Evolutionary conservation across 352 stramenopile species (phyloP), one percentile per base, ranked within the genome.

Genomic region (Phytopythium montanum): DNA sequence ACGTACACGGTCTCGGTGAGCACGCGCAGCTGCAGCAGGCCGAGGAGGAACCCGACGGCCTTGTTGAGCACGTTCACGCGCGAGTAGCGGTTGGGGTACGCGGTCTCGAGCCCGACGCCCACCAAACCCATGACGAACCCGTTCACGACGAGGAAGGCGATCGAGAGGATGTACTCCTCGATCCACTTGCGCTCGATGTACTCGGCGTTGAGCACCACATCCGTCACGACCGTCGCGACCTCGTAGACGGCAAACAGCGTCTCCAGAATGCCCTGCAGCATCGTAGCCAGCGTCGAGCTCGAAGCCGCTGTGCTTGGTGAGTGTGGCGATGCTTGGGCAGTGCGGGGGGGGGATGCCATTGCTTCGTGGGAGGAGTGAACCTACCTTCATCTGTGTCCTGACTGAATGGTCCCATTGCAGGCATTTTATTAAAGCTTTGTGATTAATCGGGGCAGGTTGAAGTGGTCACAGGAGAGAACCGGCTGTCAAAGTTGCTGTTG

Each of bases 91-190:
- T 65, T 70, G 19, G 60, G 56, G 21, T 72, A 58, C 26, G 70
- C 46, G 10, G 21, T 23, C 38, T 88, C 79, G 44, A 88, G 69
- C 18, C 71, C 60, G 25, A 89, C 36, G 10, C 81, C 81, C n/a
- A 91, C 62, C 42, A 88, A 56, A 6, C 70, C 76, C 75, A 89
- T 85, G 60, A 88, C 72, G 29, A 88, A 5, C 5, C 79, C 75
- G 59, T 66, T 89, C 38, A 82, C 65, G 13, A 66, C 71, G 19
- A 91, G 79, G 60, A 91, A 87, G 6, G 68, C 65, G 67, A 91
- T 79, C 29, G 81, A 91, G 57, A 91, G 60, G 39, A 76, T 74
- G 65, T 91, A 91, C 64, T 91, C 81, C 18, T 91, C 79, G 25
- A 82, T 14, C 81, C 79, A 91, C 26, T 76, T 69, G 51, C 81